A percentile compares a stretch with the other conserved stretches of the same genome.
Evolutionary conservation across 225 moss, liverwort and hornwort genomes (phyloP).

Genomic region (Sphagnum contortum): DNA sequence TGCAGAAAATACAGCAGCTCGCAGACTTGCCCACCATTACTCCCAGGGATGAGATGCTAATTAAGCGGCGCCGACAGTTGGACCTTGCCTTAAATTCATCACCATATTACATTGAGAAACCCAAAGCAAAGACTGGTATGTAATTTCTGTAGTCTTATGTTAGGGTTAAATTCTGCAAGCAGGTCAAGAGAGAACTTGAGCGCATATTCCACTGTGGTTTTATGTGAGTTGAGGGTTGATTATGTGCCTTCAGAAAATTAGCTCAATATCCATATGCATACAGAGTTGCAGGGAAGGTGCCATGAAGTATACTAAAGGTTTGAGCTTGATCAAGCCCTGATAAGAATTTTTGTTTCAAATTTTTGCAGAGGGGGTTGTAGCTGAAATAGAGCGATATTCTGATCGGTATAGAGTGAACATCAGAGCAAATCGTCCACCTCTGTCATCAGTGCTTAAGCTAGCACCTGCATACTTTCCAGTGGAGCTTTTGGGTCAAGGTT

Average conservation of each 20-base stretch:
- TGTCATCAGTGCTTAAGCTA: slow-evolving; percentile 78
- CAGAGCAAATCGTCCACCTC: slow-evolving; percentile 66
- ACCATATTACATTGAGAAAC: slow-evolving; percentile 78
- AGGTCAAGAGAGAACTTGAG: not conserved
- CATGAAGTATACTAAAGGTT: no score
- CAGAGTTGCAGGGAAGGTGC: no score
- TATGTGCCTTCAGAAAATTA: no score
- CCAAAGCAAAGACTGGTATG: slow-evolving; percentile 52
- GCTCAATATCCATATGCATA: no score
- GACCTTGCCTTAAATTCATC: slow-evolving; percentile 88
- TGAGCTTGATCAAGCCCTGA: no score
- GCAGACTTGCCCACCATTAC: slow-evolving; percentile 54
- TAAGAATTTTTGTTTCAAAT: no score
- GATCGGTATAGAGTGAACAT: slow-evolving; percentile 71
- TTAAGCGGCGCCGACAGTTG: slow-evolving; percentile 59
- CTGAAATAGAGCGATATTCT: slow-evolving; percentile 87
- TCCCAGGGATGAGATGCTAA: slow-evolving; percentile 54
- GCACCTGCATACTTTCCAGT: slow-evolving; percentile 73
- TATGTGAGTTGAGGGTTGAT: not conserved
- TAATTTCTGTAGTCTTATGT: not conserved
- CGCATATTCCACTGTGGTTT: not conserved
- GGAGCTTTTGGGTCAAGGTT: slow-evolving; percentile 85
- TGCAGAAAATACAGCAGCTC: slow-evolving; percentile 54
- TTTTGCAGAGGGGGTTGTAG: slow-evolving; percentile 57
- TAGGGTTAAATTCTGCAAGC: not conserved